A percentile compares a stretch with the other conserved stretches of the same genome.
Evolutionary conservation across 2,329 filamentous ascomycete genomes (phyloP).

Genomic region (Bimuria novae-zelandiae): DNA sequence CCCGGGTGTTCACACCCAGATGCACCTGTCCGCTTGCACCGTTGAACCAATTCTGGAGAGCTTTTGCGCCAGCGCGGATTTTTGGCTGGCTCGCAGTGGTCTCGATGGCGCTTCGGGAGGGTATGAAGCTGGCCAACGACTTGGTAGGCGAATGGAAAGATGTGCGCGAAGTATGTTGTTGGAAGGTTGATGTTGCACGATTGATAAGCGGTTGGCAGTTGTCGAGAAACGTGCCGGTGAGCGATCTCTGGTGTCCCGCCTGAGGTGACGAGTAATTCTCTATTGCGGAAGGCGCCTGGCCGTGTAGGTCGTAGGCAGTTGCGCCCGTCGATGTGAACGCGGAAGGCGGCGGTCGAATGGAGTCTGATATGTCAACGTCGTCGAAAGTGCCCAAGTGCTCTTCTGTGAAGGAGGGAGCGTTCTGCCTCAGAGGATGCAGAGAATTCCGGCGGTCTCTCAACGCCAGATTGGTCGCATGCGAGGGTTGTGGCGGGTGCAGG

Average conservation of each 20-base stretch:
- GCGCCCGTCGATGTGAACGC: slow-evolving; percentile 33
- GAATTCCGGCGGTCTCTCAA: slow-evolving; percentile 25
- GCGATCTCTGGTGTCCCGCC: slow-evolving; percentile 37
- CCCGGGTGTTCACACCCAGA: slow-evolving; percentile 41
- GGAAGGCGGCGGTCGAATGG: slow-evolving; percentile 41
- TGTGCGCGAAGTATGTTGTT: slow-evolving; percentile 46
- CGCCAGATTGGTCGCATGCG: slow-evolving; percentile 38
- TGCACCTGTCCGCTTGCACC: slow-evolving; percentile 57
- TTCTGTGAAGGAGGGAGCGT: slow-evolving; percentile 24
- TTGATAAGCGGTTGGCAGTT: slow-evolving; percentile 43
- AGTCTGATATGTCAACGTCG: slow-evolving; percentile 38
- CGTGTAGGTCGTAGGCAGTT: slow-evolving; percentile 43
- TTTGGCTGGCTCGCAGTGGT: slow-evolving; percentile 40
- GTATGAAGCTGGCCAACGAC: slow-evolving; percentile 47
- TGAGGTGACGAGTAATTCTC: slow-evolving; percentile 30
- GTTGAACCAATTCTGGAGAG: slow-evolving; percentile 58
- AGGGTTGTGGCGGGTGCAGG: slow-evolving; percentile 29
- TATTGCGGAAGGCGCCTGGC: slow-evolving; percentile 30
- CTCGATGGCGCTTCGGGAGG: slow-evolving; percentile 37
- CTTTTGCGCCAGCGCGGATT: slow-evolving; percentile 28
- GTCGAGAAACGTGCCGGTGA: slow-evolving; percentile 45
- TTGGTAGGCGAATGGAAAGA: slow-evolving; percentile 44
- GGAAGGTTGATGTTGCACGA: slow-evolving; percentile 41
- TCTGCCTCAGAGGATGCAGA: slow-evolving; percentile 30
- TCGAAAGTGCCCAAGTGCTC: slow-evolving; percentile 34